These are phyloP conservation scores for Farysia itapuensis DNA, from an alignment of 1,284 basidiomycete genomes.

Conservation along the genomic window DNA sequence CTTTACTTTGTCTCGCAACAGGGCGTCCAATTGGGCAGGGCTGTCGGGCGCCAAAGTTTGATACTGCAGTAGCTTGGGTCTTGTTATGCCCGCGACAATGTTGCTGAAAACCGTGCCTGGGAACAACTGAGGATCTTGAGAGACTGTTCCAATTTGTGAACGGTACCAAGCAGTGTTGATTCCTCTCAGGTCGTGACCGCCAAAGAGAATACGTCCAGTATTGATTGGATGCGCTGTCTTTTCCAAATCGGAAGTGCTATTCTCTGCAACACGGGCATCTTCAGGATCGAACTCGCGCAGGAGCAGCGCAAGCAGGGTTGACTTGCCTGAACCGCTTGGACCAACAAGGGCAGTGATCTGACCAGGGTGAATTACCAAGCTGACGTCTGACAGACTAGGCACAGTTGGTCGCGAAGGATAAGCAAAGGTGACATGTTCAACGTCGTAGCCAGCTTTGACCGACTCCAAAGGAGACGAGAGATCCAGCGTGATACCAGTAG, in stretches of 20 bases:
- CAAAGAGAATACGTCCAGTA: slow-evolving; percentile 50
- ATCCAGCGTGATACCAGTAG: slow-evolving; percentile 22
- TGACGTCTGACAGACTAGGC: slow-evolving; percentile 46
- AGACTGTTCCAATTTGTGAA: slow-evolving; percentile 62
- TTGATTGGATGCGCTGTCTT: slow-evolving; percentile 31
- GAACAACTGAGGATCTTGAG: slow-evolving; percentile 61
- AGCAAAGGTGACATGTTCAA: slow-evolving; percentile 52
- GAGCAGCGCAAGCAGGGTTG: slow-evolving; percentile 61
- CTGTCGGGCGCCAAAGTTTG: slow-evolving; percentile 9
- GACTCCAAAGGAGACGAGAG: slow-evolving; percentile 20
- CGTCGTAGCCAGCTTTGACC: slow-evolving; percentile 43
- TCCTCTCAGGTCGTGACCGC: slow-evolving; percentile 57
- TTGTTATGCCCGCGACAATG: slow-evolving; percentile 51
- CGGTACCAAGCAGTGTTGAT: slow-evolving; percentile 62
- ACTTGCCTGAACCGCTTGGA: slow-evolving; percentile 58
- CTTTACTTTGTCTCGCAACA: slow-evolving; percentile 55
- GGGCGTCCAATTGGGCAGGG: slow-evolving; percentile 15
- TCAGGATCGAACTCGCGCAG: slow-evolving; percentile 62
- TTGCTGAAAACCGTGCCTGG: slow-evolving; percentile 56
- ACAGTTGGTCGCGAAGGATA: slow-evolving; percentile 49
- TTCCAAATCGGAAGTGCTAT: slow-evolving; percentile 4
- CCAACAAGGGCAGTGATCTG: slow-evolving; percentile 60
- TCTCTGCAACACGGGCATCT: slow-evolving; percentile 37
- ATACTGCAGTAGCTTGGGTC: too few species aligned
- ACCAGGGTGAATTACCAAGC: slow-evolving; percentile 39